Conservation (phyloP, 768 basidiomycete species). For the Mycena vulgaris region DNA sequence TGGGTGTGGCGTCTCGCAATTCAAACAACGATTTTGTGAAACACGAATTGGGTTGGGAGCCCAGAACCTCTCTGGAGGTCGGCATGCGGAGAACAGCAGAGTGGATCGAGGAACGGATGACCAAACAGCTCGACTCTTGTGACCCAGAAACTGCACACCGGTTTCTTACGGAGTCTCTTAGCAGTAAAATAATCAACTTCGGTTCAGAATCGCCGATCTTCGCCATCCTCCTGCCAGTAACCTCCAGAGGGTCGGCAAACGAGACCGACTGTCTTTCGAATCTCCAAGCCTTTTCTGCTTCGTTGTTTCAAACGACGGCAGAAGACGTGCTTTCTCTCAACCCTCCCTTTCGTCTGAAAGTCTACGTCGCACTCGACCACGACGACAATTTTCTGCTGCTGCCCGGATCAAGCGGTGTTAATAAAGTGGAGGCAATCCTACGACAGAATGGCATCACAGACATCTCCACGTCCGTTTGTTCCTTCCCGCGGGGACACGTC, state of each 20-base stretch:
- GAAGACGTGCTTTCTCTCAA: slow-evolving; percentile 52
- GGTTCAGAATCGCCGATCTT: slow-evolving; percentile 54
- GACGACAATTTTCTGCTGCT: slow-evolving; percentile 60
- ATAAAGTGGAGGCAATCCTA: slow-evolving; percentile 57
- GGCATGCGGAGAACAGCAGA: slow-evolving; percentile 63
- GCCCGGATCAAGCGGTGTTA: not conserved
- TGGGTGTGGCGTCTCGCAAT: slow-evolving; percentile 67
- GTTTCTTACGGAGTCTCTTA: slow-evolving; percentile 33
- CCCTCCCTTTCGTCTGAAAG: slow-evolving; percentile 49
- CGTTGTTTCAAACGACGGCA: slow-evolving; percentile 63
- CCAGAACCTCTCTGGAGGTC: slow-evolving; percentile 55
- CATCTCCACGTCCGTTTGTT: slow-evolving; percentile 54
- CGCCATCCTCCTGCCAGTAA: slow-evolving; percentile 72
- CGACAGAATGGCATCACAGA: slow-evolving; percentile 53
- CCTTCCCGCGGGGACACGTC: slow-evolving; percentile 61
- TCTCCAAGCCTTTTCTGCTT: slow-evolving; percentile 59
- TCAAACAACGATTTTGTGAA: slow-evolving; percentile 62
- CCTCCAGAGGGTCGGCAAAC: slow-evolving; percentile 59
- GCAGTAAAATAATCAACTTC: slow-evolving; percentile 59
- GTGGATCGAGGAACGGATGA: slow-evolving; percentile 65
- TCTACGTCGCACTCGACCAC: slow-evolving; percentile 70
- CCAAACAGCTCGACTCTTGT: not conserved
- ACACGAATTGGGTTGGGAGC: slow-evolving; percentile 58
- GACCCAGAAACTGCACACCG: not conserved
- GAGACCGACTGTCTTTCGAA: slow-evolving; percentile 58